Evolutionary conservation across 2,329 filamentous ascomycete genomes (phyloP).

Genomic region (Talaromyces sp.): DNA sequence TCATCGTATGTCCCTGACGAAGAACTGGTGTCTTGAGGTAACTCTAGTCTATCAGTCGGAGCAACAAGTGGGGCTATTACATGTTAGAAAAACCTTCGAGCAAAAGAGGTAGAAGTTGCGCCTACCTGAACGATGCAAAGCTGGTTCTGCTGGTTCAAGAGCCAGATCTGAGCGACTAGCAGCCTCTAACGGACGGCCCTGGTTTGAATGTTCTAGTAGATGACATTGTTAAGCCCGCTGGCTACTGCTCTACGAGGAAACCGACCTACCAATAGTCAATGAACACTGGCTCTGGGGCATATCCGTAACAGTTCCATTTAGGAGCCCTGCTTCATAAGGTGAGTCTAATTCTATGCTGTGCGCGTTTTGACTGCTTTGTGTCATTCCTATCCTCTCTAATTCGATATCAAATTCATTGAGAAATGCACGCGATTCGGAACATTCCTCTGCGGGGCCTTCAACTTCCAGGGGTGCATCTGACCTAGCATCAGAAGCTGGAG

Average conservation of each 20-base stretch:
- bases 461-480: not conserved
- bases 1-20: conserved; percentile 1
- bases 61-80: not conserved
- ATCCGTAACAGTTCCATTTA: not conserved
- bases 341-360: not conserved
- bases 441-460: not conserved
- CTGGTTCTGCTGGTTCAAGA: not conserved
- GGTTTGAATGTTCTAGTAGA: not conserved
- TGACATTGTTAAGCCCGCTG: not conserved
- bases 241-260: not conserved
- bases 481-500: not conserved
- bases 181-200: not conserved
- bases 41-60: not conserved
- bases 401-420: conserved; percentile 12
- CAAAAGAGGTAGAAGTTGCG: not conserved
- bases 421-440: not conserved
- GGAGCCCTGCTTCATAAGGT: not conserved
- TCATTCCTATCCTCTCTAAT: conserved; percentile 4
- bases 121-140: not conserved
- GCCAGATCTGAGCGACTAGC: not conserved
- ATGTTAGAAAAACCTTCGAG: not conserved
- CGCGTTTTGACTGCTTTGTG: not conserved
- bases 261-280: not conserved
- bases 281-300: not conserved
- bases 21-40: not conserved